Percentiles rank a stretch among this genome's conserved stretches.
Evolutionary conservation across 495 filamentous ascomycete genomes (phyloP).

Genomic region (Daldinia caldariorum): DNA sequence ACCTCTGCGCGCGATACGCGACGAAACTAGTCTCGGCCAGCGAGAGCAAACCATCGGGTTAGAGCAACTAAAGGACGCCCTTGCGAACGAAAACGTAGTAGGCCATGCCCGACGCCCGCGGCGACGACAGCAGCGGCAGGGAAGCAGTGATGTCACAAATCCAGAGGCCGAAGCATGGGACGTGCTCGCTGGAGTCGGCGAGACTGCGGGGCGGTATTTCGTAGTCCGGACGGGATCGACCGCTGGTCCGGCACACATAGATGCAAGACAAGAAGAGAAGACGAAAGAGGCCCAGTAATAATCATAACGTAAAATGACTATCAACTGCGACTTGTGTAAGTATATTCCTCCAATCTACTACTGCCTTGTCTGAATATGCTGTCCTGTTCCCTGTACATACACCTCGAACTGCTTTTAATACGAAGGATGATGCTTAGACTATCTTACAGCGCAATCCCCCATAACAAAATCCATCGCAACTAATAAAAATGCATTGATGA

Average conservation of each 20-base stretch:
- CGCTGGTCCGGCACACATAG: constrained; percentile 6
- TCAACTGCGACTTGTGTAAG: constrained; percentile 16
- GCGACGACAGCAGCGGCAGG: constrained; percentile 44
- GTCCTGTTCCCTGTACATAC: background rate
- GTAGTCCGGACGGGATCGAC: constrained; percentile 72
- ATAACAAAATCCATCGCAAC: constrained; percentile 4
- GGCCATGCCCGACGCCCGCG: constrained; percentile 60
- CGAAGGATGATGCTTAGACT: constrained; percentile 24
- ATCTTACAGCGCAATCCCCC: constrained; percentile 8
- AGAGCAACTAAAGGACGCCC: constrained; percentile 49
- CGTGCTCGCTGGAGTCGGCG: constrained; percentile 70
- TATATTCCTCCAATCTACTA: constrained; percentile 12
- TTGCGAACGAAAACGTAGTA: constrained; percentile 54
- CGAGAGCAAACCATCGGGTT: constrained; percentile 56
- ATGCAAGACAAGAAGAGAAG: constrained; percentile 10
- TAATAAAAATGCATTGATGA: background rate
- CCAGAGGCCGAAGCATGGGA: constrained; percentile 68
- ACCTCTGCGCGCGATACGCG: constrained; percentile 80
- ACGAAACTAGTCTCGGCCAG: constrained; percentile 70
- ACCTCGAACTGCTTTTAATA: background rate
- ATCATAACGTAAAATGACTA: constrained; percentile 1
- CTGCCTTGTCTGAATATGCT: constrained; percentile 3
- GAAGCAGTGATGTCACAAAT: constrained; percentile 5
- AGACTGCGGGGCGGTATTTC: constrained; percentile 78
- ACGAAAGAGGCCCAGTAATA: constrained; percentile 3